Conservation (phyloP, 2,329 filamentous ascomycete species). For the Beauveria sp. region DNA sequence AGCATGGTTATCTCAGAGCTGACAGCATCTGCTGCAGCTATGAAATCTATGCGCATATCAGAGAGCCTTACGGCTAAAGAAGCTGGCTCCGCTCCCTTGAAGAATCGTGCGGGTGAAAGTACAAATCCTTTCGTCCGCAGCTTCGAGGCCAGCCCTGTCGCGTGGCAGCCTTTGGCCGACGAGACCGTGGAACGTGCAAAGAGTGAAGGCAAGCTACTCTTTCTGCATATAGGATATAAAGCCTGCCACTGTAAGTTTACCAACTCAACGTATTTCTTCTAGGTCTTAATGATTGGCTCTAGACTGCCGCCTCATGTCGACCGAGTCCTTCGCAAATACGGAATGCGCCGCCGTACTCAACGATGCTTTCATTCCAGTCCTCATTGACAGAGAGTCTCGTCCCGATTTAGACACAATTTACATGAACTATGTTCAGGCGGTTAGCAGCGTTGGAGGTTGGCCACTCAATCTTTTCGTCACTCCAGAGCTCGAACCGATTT, state of each 20-base stretch:
- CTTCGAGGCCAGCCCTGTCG: constrained; percentile 74
- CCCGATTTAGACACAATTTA: constrained; percentile 94
- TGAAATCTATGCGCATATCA: constrained; percentile 22
- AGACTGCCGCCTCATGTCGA: constrained; percentile 87
- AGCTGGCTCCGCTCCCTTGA: constrained; percentile 18
- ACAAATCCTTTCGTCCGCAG: constrained; percentile 55
- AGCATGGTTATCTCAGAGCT: constrained; percentile 32
- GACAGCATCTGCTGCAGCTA: constrained; percentile 26
- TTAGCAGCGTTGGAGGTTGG: constrained; percentile 85
- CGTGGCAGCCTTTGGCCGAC: constrained; percentile 83
- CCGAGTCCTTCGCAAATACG: constrained; percentile 80
- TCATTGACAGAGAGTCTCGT: constrained; percentile 88
- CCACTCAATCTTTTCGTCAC: constrained; percentile 96
- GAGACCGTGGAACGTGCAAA: constrained; percentile 71
- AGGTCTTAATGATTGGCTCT: neutral
- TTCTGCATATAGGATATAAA: constrained; percentile 89
- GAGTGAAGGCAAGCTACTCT: constrained; percentile 78
- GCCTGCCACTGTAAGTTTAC: constrained; percentile 78
- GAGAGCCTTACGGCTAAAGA: constrained; percentile 15
- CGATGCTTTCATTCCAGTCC: constrained; percentile 78
- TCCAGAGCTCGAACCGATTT: constrained; percentile 84
- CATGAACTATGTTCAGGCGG: constrained; percentile 96
- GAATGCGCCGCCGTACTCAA: constrained; percentile 79
- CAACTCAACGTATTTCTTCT: neutral
- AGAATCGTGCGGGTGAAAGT: constrained; percentile 29